Base-by-base conservation (phyloP, 768 basidiomycete genomes). In the Russula sp. region DNA sequence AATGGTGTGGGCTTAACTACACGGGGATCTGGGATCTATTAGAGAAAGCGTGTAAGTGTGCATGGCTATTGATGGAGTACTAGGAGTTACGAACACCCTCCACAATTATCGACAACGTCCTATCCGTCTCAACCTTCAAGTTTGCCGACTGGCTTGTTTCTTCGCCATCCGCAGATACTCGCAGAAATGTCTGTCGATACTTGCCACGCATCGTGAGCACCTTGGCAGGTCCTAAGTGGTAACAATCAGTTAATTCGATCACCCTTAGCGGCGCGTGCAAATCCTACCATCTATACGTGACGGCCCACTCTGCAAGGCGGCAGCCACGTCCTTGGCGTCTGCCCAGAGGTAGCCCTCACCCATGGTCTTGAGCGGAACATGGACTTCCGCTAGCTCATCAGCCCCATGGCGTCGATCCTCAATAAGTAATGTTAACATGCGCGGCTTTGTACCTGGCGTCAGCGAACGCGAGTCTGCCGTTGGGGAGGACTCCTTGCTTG, bases 341-440 rank as follows among this genome's bases (percentile, higher is more conserved):
- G 82, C 87, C 88, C 88, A 90, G 67, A 79, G 86, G 5, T 84
- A 82, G 65, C 81, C 84, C 41, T 77, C 76, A 5, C 74, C 73
- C 3, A 77, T 75, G 6, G 70, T 67, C 67, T 72, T 80, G 41
- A 90, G 70, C n/a, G 79, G 81, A 35, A 88, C 79, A 41, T 74
- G 79, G 20, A 90, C 81, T 70, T 90, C 88, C 1, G 83, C 83
- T 20, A 89, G 75, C 69, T 88, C 87, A 39, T 73, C 71, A 1
- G 73, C 73, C 7, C 79, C 80, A 63, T 76, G 79, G 39, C 88
- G 80, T 52, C 75, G 63, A 65, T 89, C 88, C 57, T 83, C 79
- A 13, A 89, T 88, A 8, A 89, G 76, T 43, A 90, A 65, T 11
- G 87, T 90, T 9, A 90, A 73, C 73, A 87, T 80, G 46, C 83